Conservation (phyloP, 78 protist genomes). For the Guillardia theta region DNA sequence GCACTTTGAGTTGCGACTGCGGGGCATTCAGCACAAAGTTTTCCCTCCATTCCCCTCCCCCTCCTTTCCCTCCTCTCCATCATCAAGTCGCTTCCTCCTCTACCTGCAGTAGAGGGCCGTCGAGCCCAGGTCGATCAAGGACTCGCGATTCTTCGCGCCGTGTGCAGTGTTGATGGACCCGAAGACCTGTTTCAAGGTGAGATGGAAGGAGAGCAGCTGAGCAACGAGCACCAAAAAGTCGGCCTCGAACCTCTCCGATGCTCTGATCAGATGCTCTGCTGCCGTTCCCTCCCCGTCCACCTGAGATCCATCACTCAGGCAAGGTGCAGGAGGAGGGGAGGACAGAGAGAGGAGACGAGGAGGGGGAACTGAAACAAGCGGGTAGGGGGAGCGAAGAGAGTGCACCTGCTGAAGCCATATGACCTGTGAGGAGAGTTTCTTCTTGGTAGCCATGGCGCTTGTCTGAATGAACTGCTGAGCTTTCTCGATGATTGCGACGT, state of each 20-base stretch:
- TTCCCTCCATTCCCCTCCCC: too few species aligned
- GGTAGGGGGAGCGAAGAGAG: too few species aligned
- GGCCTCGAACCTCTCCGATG: not conserved
- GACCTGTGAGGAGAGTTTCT: too few species aligned
- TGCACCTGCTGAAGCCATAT: too few species aligned
- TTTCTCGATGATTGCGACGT: not conserved
- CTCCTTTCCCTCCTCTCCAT: too few species aligned
- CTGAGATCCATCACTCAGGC: not conserved
- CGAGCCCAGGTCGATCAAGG: not conserved
- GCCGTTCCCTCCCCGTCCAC: not conserved
- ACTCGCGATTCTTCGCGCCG: not conserved
- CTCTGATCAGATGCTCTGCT: not conserved
- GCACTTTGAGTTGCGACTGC: not conserved
- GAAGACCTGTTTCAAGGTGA: not conserved
- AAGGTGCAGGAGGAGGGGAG: not conserved
- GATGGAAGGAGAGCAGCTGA: not conserved
- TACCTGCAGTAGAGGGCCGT: not conserved
- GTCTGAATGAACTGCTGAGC: not conserved
- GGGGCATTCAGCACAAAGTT: too few species aligned
- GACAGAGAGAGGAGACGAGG: not conserved
- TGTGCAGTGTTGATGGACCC: not conserved
- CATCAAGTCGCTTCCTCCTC: not conserved
- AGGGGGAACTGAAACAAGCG: not conserved
- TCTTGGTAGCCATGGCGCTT: too few species aligned
- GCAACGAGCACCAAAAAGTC: not conserved